Evolutionary conservation across 176 grass and related monocot species (phyloP), one percentile per base, ranked within the genome.

Genomic region (Dendrocalamus sinicus): DNA sequence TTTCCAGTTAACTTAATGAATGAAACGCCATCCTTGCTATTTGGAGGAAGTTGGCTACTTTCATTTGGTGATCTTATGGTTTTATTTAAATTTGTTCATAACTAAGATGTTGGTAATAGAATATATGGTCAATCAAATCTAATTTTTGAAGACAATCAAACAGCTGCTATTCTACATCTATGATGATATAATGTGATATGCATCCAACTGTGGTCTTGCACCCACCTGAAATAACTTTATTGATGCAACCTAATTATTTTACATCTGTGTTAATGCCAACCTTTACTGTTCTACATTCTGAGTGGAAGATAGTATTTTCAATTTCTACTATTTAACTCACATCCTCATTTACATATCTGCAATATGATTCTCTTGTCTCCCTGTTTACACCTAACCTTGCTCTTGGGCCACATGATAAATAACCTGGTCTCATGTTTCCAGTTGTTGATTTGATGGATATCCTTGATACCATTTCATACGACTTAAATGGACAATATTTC

Each of bases 1-100:
- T 78, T 90, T 86, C 60, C 50, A 73, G 48, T 50, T 50, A 45
- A 78, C 73, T 60, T 60, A 80, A 77, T 9, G 44, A 82, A 39
- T 82, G 47, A 35, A 87, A 32, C n/a, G 37, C 16, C 39, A 58
- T 57, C 46, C 58, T 74, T 67, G 30, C 35, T 67, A 69, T 85
- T 67, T 76, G 20, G 22, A 62, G 46, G 40, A 35, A 57, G 48
- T 54, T 76, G 26, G 58, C 72, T 73, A 74, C 54, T 37, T 64
- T 24, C 57, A 75, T 46, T 23, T 48, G 81, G 57, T n/a, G 26
- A 35, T 61, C 39, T 47, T 73, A 16, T 46, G 24, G 44, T 62
- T 83, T 83, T 30, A 73, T 45, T 45, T 45, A 45, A 45, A 45
- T 82, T 70, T 70, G 5, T 70, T 71, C 14, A 19, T 51, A 52